phyloP scores from a whole-genome alignment of 208 protist species.

The Acanthamoeba lenticulata region DNA sequence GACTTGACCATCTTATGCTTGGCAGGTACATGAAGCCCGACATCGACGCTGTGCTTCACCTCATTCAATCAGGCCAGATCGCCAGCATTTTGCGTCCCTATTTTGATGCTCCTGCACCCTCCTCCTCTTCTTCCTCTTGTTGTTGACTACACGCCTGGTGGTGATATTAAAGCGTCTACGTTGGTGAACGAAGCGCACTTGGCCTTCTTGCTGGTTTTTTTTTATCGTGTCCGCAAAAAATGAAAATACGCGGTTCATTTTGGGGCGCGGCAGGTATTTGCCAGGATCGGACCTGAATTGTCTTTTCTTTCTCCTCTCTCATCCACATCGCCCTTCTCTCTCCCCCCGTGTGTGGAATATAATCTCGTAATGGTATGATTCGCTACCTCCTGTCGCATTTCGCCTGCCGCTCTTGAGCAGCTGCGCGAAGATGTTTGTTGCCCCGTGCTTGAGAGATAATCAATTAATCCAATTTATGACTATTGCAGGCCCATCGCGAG shows the following conservation, averaged over 20 bases:
- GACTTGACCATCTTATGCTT: no score
- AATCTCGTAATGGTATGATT: conserved; percentile 49
- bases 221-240: background rate
- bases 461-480: no score
- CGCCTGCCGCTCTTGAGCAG: no score
- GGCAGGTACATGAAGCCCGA: conserved; percentile 86
- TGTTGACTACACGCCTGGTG: no score
- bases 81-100: background rate
- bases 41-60: conserved; percentile 81
- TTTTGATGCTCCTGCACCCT: background rate
- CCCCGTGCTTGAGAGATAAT: no score
- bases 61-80: conserved; percentile 80
- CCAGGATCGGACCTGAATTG: background rate
- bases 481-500: conserved; percentile 82
- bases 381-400: no score
- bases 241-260: background rate
- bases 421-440: no score
- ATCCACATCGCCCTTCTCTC: conserved; percentile 3
- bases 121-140: background rate
- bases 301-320: conserved; percentile 29
- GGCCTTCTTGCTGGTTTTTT: no score
- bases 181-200: no score
- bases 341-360: background rate
- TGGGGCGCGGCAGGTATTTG: background rate
- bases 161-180: no score